These are phyloP conservation scores for Lithospermum erythrorhizon DNA, from an alignment of 257 asterid species.

Conservation along the genomic window DNA sequence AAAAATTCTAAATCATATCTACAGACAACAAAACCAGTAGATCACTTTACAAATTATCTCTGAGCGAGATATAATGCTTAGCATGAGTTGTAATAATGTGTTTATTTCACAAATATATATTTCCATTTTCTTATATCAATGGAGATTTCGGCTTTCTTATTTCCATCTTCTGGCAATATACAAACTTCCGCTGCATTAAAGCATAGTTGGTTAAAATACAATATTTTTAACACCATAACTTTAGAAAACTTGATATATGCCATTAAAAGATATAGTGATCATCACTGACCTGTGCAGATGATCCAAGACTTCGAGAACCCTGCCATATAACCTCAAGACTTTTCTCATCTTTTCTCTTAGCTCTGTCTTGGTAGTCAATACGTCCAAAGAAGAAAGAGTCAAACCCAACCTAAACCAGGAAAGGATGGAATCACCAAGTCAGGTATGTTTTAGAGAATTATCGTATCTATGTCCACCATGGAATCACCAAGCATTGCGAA, in stretches of 20 bases:
- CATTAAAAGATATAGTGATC: neutral
- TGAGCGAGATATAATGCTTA: no score
- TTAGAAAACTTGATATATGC: neutral
- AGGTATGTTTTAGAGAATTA: neutral
- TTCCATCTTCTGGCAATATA: neutral
- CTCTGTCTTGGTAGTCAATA: conserved; percentile 96
- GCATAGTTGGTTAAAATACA: neutral
- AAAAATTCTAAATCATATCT: neutral
- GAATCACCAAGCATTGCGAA: no score
- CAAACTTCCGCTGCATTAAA: neutral
- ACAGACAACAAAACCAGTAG: neutral
- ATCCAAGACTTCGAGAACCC: conserved; percentile 73
- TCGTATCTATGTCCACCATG: neutral
- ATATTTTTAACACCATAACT: neutral
- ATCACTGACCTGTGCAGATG: conserved; percentile 70
- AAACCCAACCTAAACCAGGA: conserved; percentile 73
- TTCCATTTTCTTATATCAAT: no score
- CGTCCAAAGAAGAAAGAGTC: conserved; percentile 92
- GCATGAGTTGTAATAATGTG: no score
- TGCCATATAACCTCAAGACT: conserved; percentile 89
- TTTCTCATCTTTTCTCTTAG: conserved; percentile 63
- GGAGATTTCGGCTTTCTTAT: neutral
- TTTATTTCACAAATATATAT: no score
- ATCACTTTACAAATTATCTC: no score
- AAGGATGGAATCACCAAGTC: neutral